Evolutionary conservation across 371 early-diverging fungal genomes (phyloP), one percentile per base, ranked within the genome.

Genomic region (Gilbertella persicaria): DNA sequence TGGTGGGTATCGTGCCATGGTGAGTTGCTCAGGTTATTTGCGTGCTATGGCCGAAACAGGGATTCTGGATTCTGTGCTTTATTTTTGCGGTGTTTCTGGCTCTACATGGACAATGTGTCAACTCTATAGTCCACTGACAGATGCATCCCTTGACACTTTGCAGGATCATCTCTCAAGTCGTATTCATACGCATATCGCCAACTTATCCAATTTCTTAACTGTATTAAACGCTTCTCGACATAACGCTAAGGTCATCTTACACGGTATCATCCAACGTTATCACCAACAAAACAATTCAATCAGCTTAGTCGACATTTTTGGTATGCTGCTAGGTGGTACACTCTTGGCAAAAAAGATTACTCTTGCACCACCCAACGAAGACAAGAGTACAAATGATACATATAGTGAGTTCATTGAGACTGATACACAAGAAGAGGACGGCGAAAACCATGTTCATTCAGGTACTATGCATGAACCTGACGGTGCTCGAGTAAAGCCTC

Each of bases 1-100:
- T 19, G 89, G 89, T 5, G 89, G 89, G 3, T 86, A 80, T 59
- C 79, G 89, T 5, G 86, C 89, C 3, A 88, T 88, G 89, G 58
- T 88, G 1, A 78, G 79, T 8, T 80, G 81, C 12, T 65, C 71
- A 2, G 89, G 87, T 8, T 85, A 80, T 53, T 60, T 85, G 52
- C 66, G 73, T 8, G 84, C 78, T 0, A 73, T 83, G 60, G 60
- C 80, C 24, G 66, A 84, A 35, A 64, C 73, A 1, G 89, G 87
- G 19, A 29, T 85, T 2, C 65, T 75, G 17, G 85, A 85, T 50
- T 84, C 85, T 49, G 67, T 75, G 1, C 77, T 71, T 47, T 88
- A 88, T 45, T 66, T 80, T 39, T 83, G 85, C 3, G 83, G 67
- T 26, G 75, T 83, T 4, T 81, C 82, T 24, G 84, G 84, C 40